These are phyloP conservation scores for Phtheirospermum japonicum DNA, from an alignment of 257 asterid genomes.

Conservation along the genomic window DNA sequence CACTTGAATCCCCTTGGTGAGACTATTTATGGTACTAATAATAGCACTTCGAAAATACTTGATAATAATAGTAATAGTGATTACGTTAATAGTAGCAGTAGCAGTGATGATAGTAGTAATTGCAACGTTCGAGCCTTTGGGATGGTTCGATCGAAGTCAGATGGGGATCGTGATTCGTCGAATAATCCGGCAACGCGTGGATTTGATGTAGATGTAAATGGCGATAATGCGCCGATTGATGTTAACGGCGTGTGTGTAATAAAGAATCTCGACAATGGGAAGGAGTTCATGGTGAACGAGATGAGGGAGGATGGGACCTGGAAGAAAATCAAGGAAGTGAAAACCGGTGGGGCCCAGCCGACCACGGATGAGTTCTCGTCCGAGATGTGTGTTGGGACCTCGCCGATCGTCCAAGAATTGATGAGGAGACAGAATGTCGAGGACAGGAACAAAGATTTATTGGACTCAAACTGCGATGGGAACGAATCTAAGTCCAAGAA, in stretches of 20 bases:
- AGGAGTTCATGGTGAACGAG: constrained; percentile 93
- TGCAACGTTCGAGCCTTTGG: constrained; percentile 33
- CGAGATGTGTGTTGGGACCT: constrained; percentile 91
- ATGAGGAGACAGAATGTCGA: constrained; percentile 96
- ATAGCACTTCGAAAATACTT: constrained; percentile 13
- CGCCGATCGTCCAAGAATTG: constrained; percentile 93
- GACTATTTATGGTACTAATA: constrained; percentile 8
- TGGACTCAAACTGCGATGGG: constrained; percentile 48
- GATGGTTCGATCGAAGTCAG: constrained; percentile 57
- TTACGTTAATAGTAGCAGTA: constrained; percentile 17
- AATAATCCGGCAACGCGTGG: constrained; percentile 22
- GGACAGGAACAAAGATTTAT: constrained; percentile 60
- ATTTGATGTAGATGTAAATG: constrained; percentile 29
- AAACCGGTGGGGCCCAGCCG: constrained; percentile 73
- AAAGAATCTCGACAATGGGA: constrained; percentile 89
- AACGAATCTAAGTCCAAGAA: constrained; percentile 61
- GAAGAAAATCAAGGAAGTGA: constrained; percentile 90
- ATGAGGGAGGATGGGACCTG: constrained; percentile 90
- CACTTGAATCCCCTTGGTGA: constrained; percentile 30
- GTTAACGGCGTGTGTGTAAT: constrained; percentile 59
- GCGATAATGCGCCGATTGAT: constrained; percentile 27
- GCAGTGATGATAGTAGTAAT: constrained; percentile 19
- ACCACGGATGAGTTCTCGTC: constrained; percentile 83
- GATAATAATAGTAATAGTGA: constrained; percentile 16
- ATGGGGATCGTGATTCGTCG: constrained; percentile 40